Percentiles rank a stretch among this genome's conserved stretches.
phyloP scores from a whole-genome alignment of 78 protist species.

The Parvularia atlantis region DNA sequence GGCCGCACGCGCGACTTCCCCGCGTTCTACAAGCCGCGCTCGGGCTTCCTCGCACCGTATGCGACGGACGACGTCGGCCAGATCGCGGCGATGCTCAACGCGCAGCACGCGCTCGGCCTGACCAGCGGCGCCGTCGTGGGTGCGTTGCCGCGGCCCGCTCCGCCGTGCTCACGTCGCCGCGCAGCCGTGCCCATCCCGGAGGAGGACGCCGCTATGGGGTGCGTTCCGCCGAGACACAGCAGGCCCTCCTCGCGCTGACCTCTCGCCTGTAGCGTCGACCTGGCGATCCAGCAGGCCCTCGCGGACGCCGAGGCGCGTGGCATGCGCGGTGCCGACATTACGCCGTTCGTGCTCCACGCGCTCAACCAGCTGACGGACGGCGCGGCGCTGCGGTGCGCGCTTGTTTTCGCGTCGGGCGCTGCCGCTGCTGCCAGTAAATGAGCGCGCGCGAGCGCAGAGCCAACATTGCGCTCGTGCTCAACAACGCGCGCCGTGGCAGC shows the following conservation, averaged over 20 bases:
- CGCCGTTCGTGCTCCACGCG: constrained; percentile 79
- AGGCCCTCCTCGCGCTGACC: no score
- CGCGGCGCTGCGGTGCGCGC: constrained; percentile 51
- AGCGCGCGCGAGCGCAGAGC: no score
- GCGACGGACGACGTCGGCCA: neutral
- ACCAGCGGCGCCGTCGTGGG: constrained; percentile 41
- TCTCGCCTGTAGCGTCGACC: constrained; percentile 9
- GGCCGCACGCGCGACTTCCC: constrained; percentile 62
- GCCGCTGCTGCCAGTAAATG: no score
- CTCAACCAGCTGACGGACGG: constrained; percentile 66
- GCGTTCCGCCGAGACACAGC: no score
- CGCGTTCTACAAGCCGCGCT: constrained; percentile 56
- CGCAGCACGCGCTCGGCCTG: constrained; percentile 14
- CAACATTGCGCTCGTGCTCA: constrained; percentile 51
- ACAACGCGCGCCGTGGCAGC: constrained; percentile 83
- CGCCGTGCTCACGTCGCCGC: neutral
- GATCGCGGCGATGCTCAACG: constrained; percentile 25
- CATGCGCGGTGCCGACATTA: constrained; percentile 32
- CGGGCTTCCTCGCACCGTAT: constrained; percentile 18
- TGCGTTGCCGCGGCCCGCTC: neutral
- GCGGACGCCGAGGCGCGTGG: constrained; percentile 7
- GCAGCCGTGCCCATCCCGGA: constrained; percentile 63
- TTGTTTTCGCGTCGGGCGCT: no score
- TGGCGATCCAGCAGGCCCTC: constrained; percentile 45
- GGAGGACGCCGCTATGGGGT: constrained; percentile 12